These are phyloP conservation scores for Trichoderma endophyticum DNA, from an alignment of 2,329 filamentous ascomycete genomes.

Conservation along the genomic window DNA sequence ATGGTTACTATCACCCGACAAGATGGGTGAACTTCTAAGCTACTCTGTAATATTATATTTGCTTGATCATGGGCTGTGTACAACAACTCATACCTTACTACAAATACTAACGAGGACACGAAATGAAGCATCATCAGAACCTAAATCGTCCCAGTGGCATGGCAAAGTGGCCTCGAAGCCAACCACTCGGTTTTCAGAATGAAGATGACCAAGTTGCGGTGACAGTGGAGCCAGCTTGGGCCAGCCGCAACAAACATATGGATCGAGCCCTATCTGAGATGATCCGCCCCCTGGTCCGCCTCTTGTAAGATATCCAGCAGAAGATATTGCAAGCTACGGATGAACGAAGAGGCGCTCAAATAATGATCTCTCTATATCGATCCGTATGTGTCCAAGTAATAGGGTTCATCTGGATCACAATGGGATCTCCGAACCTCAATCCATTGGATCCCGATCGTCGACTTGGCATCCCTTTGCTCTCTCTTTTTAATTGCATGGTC, in stretches of 20 bases:
- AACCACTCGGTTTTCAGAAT: not conserved
- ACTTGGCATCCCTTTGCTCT: not conserved
- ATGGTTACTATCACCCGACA: not conserved
- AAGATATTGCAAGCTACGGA: not conserved
- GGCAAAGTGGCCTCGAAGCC: not conserved
- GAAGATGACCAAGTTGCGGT: not conserved
- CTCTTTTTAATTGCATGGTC: not conserved
- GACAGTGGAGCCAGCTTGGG: not conserved
- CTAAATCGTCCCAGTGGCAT: not conserved
- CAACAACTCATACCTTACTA: not conserved
- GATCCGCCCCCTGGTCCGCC: not conserved
- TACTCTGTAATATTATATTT: not conserved
- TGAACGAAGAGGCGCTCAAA: not conserved
- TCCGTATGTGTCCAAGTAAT: not conserved
- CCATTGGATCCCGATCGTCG: not conserved
- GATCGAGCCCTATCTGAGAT: not conserved
- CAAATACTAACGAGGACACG: not conserved
- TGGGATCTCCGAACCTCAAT: not conserved
- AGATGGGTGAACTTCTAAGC: not conserved
- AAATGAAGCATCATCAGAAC: not conserved
- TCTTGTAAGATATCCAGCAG: not conserved
- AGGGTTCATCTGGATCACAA: not conserved
- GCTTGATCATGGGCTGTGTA: not conserved
- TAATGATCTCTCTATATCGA: not conserved
- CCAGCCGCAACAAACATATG: not conserved